These are phyloP conservation scores for Lactarius sanguifluus DNA, from an alignment of 768 basidiomycete species.

Conservation along the genomic window DNA sequence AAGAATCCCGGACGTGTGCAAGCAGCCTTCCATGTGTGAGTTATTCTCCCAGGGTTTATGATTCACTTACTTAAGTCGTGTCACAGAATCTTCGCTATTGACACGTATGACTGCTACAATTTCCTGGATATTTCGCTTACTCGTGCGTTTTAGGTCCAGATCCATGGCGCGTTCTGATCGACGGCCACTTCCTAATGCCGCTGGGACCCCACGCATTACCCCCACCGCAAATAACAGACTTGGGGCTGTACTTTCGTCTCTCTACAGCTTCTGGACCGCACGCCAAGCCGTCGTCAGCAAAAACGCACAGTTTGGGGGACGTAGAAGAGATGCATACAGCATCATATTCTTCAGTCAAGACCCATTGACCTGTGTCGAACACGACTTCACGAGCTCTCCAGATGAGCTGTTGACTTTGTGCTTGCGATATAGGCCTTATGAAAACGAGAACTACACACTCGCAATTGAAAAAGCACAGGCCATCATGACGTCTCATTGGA, in stretches of 20 bases:
- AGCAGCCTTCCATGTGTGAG: slow-evolving; percentile 60
- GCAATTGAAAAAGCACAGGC: slow-evolving; percentile 42
- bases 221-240: slow-evolving; percentile 46
- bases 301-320: slow-evolving; percentile 30
- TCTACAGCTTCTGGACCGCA: slow-evolving; percentile 56
- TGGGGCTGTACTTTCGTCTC: slow-evolving; percentile 57
- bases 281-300: slow-evolving; percentile 41
- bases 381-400: slow-evolving; percentile 48
- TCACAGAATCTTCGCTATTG: slow-evolving; percentile 51
- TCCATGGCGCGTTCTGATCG: slow-evolving; percentile 49
- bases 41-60: slow-evolving; percentile 15
- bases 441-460: slow-evolving; percentile 45
- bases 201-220: slow-evolving; percentile 40
- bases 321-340: slow-evolving; percentile 54
- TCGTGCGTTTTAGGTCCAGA: slow-evolving; percentile 41
- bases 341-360: slow-evolving; percentile 46
- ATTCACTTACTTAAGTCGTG: background rate
- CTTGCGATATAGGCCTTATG: slow-evolving; percentile 36
- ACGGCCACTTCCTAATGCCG: slow-evolving; percentile 45
- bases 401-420: slow-evolving; percentile 43
- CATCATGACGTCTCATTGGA: slow-evolving; percentile 49
- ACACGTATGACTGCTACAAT: slow-evolving; percentile 36
- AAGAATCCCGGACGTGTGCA: slow-evolving; percentile 51
- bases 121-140: background rate
- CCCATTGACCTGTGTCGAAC: slow-evolving; percentile 35